Conservation (phyloP, 164 flowering plant species). For the Brasenia schreberi region DNA sequence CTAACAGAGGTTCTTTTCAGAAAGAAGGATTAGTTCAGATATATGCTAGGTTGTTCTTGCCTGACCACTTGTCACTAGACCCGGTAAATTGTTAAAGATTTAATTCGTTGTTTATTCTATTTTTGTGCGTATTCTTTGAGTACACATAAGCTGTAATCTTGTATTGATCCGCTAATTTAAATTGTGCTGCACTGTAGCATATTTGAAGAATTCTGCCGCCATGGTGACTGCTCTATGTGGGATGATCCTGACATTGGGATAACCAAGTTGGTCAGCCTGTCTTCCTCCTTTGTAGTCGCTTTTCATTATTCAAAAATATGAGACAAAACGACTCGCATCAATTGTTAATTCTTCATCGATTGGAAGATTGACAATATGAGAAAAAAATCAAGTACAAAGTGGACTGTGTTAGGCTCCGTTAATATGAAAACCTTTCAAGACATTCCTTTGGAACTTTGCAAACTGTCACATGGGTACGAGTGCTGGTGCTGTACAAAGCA, state of each 20-base stretch:
- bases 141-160: neutral
- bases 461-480: no score
- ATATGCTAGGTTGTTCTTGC: conserved; percentile 40
- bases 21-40: conserved; percentile 58
- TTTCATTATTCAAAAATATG: no score
- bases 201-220: conserved; percentile 51
- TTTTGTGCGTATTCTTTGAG: neutral
- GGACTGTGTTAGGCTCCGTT: no score
- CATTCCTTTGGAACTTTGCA: no score
- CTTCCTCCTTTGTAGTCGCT: no score
- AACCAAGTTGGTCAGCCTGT: conserved; percentile 58
- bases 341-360: no score
- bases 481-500: no score
- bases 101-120: conserved; percentile 5
- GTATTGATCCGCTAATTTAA: no score
- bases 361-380: no score
- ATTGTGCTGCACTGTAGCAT: conserved; percentile 36
- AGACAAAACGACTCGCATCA: no score
- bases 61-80: conserved; percentile 25
- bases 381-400: no score
- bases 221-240: conserved; percentile 29
- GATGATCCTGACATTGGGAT: conserved; percentile 16
- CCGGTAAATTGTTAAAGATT: conserved; percentile 38
- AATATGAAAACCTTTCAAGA: no score
- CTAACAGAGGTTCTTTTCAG: conserved; percentile 21